Base-by-base conservation (phyloP, 345 rosid genomes). In the Anacardium occidentale region DNA sequence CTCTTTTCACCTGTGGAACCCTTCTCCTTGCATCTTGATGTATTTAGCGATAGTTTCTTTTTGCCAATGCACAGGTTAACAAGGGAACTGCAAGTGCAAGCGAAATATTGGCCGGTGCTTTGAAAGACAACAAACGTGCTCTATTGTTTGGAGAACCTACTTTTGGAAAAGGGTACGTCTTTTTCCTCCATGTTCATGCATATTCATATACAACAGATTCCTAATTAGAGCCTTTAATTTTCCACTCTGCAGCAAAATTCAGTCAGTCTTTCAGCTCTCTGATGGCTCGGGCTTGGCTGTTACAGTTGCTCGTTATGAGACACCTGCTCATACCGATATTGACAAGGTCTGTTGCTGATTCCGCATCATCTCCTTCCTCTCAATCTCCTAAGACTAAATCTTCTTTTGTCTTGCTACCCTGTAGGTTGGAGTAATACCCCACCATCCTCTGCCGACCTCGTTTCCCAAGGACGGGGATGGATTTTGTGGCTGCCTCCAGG, bases 41-140 rank as follows among this genome's bases (percentile, higher is more conserved):
- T 29, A 29, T 29, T 34, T 34, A 34, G 37, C 6, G 37, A 34
- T 34, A 7, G 50, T 48, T 20, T 73, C 62, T 47, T 56, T 54
- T 40, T 70, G 77, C 34, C 59, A 73, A 77, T 62, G 64, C 47
- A 62, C 78, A 92, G 98, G 98, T 95, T 75, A 95, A 95, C 87
- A 95, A 91, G 82, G 99, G 99, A 22, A 92, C 97, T 0, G 99
- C 99, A 0, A 95, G 99, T 74, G 98, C 98, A n/a, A 95, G 99
- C 24, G 96, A 95, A 80, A 91, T 95, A 80, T 72, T 92, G 74
- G 98, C 98, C 11, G 94, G 94, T 21, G 99, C 98, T 37, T 76
- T 95, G 86, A 95, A 95, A 76, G 98, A 92, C 84, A 95, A 92
- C 73, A 95, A 88, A 74, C 91, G 96, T 0, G 99, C 97, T 29